A percentile compares a stretch with the other conserved stretches of the same genome.
phyloP scores from a whole-genome alignment of 2,329 filamentous ascomycete species.

The Penicillium oxalicum region DNA sequence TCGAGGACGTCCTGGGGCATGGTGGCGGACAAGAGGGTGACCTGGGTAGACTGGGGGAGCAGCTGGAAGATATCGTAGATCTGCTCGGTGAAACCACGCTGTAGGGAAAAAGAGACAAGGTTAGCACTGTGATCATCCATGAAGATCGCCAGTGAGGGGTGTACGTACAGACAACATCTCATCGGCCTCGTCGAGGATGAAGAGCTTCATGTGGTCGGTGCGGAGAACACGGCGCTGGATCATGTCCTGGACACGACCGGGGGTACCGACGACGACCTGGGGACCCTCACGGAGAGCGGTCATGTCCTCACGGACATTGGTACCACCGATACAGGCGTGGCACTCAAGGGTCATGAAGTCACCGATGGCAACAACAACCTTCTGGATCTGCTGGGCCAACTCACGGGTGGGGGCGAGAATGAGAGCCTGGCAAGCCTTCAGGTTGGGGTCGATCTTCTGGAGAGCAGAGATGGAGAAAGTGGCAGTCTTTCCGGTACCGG shows the following conservation, averaged over 20 bases:
- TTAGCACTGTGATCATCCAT: not conserved
- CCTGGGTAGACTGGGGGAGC: conserved; percentile 90
- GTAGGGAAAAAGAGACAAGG: conserved; percentile 30
- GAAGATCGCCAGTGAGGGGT: not conserved
- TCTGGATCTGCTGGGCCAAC: conserved; percentile 96
- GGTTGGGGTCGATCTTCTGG: conserved; percentile 91
- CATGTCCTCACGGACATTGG: conserved; percentile 96
- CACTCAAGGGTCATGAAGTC: conserved; percentile 99
- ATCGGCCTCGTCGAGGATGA: conserved; percentile 70
- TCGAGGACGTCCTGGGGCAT: conserved; percentile 96
- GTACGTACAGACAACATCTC: conserved; percentile 53
- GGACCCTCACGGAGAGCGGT: conserved; percentile 95
- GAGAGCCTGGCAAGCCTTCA: conserved; percentile 96
- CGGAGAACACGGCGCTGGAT: conserved; percentile 67
- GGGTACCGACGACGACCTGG: conserved; percentile 94
- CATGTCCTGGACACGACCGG: conserved; percentile 89
- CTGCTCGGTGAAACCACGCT: conserved; percentile 94
- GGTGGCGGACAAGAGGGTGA: conserved; percentile 95
- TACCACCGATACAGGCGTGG: conserved; percentile 96
- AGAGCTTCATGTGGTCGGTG: conserved; percentile 71
- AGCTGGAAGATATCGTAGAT: conserved; percentile 99
- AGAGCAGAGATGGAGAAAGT: conserved; percentile 99
- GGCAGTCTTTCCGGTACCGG: conserved; percentile 98
- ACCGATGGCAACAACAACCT: conserved; percentile 97
- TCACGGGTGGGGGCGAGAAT: conserved; percentile 97